These are phyloP conservation scores for Colletotrichum truncatum DNA, from an alignment of 2,329 filamentous ascomycete species.

Conservation along the genomic window DNA sequence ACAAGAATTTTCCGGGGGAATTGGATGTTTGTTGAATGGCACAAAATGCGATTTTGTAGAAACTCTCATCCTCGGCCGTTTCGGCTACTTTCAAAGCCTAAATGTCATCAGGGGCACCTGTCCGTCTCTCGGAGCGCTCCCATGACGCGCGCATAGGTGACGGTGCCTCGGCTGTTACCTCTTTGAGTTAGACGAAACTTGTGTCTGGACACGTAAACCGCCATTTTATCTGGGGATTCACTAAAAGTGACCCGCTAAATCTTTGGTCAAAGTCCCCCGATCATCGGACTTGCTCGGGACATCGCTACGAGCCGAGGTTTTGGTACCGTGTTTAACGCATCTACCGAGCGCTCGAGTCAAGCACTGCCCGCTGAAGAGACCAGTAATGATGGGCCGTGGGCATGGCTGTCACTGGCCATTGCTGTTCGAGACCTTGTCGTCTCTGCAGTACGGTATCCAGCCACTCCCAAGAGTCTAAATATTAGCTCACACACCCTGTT, in stretches of 20 bases:
- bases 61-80: not conserved
- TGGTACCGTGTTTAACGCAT: not conserved
- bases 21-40: not conserved
- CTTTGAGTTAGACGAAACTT: constrained; percentile 14
- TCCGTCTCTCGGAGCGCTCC: constrained; percentile 13
- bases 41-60: constrained; percentile 15
- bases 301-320: constrained; percentile 5
- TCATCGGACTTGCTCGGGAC: constrained; percentile 23
- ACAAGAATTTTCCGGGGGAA: not conserved
- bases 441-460: no score
- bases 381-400: not conserved
- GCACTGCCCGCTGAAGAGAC: not conserved
- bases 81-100: constrained; percentile 12
- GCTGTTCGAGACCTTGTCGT: no score
- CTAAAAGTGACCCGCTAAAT: not conserved
- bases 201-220: constrained; percentile 4
- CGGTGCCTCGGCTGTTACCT: constrained; percentile 21
- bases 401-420: no score
- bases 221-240: not conserved
- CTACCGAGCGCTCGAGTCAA: not conserved
- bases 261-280: not conserved
- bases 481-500: no score
- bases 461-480: no score
- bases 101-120: constrained; percentile 9
- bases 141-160: constrained; percentile 15